phyloP scores from a whole-genome alignment of 805 yeast species.

The Saccharomycopsis olivae region DNA sequence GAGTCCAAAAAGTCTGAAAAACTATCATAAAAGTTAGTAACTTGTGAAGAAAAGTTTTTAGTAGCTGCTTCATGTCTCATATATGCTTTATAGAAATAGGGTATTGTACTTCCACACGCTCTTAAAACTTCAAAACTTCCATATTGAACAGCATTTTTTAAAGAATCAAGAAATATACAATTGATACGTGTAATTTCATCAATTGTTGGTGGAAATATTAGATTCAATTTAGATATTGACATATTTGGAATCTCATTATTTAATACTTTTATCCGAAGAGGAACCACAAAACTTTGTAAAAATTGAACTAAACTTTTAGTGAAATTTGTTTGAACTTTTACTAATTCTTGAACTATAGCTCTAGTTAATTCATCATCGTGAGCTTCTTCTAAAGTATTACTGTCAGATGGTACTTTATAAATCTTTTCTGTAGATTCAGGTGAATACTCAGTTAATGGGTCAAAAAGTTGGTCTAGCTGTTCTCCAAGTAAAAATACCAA shows the following conservation, averaged over 20 bases:
- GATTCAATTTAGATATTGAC: conserved; percentile 59
- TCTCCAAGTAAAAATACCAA: conserved; percentile 71
- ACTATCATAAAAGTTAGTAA: conserved; percentile 32
- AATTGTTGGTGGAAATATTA: conserved; percentile 86
- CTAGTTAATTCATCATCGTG: conserved; percentile 32
- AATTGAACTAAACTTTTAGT: conserved; percentile 65
- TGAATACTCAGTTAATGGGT: conserved; percentile 82
- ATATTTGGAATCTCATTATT: conserved; percentile 39
- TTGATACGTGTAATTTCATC: conserved; percentile 89
- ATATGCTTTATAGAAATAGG: conserved; percentile 86
- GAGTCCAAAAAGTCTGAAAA: conserved; percentile 25
- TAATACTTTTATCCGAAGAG: conserved; percentile 61
- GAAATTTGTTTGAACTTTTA: conserved; percentile 62
- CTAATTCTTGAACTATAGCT: conserved; percentile 54
- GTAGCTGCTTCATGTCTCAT: conserved; percentile 93
- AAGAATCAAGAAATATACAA: conserved; percentile 69
- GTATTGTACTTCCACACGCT: conserved; percentile 74
- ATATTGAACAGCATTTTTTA: conserved; percentile 51
- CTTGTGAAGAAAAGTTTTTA: conserved; percentile 42
- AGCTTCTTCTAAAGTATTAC: conserved; percentile 1
- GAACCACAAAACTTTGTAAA: conserved; percentile 68
- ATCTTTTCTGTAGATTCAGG: conserved; percentile 75
- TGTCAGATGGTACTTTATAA: conserved; percentile 48
- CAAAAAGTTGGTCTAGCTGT: conserved; percentile 80
- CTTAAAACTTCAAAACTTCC: conserved; percentile 71